phyloP scores from a whole-genome alignment of 768 basidiomycete genomes.

The Kwoniella pini region DNA sequence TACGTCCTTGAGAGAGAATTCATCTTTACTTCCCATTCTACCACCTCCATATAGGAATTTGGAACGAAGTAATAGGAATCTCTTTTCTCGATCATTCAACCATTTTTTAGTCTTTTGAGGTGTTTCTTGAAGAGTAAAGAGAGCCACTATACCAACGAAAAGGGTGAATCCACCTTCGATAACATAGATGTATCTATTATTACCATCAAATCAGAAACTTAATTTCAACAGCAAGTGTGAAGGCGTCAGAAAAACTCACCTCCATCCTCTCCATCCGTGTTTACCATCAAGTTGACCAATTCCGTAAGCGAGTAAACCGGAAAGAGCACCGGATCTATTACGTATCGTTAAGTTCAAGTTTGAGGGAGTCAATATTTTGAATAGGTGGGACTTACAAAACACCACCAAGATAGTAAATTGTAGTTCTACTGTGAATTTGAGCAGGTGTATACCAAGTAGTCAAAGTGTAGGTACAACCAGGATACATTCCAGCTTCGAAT shows the following conservation, averaged over 20 bases:
- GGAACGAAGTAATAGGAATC: conserved; percentile 29
- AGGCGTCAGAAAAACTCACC: too few relatives aligned
- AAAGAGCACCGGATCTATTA: conserved; percentile 27
- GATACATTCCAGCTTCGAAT: conserved; percentile 37
- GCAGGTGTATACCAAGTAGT: conserved; percentile 39
- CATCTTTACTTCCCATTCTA: conserved; percentile 15
- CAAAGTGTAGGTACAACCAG: conserved; percentile 31
- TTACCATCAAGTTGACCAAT: conserved; percentile 26
- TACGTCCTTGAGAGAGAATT: conserved; percentile 20
- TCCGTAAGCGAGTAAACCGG: conserved; percentile 30
- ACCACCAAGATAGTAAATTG: conserved; percentile 34
- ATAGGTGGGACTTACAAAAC: neutral
- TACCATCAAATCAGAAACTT: too few relatives aligned
- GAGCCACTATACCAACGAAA: conserved; percentile 24
- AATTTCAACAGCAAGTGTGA: too few relatives aligned
- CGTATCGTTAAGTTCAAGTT: too few relatives aligned
- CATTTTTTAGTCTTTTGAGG: conserved; percentile 29
- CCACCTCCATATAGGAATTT: conserved; percentile 31
- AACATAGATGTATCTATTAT: conserved; percentile 29
- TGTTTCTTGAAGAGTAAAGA: conserved; percentile 27
- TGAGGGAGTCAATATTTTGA: too few relatives aligned
- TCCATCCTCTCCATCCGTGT: conserved; percentile 32
- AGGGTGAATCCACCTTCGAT: conserved; percentile 36
- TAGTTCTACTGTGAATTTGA: conserved; percentile 30
- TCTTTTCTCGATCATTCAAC: conserved; percentile 30